These are phyloP conservation scores for Soucietia sequanensis DNA, from an alignment of 805 yeast genomes.

Conservation along the genomic window DNA sequence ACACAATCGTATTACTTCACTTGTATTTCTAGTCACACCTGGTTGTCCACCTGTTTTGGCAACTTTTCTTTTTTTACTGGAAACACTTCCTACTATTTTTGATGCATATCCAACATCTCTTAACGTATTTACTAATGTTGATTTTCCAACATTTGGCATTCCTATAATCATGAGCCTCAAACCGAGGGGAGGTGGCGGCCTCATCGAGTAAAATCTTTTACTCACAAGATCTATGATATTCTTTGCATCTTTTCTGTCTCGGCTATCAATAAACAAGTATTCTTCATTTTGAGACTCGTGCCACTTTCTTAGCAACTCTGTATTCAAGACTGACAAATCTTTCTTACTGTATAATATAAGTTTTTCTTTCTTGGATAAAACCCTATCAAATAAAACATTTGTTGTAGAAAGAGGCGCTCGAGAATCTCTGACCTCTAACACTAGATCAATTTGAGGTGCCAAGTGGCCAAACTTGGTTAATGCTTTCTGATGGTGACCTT, in stretches of 20 bases:
- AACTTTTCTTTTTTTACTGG: slow-evolving; percentile 53
- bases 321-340: slow-evolving; percentile 55
- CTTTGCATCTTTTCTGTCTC: slow-evolving; percentile 48
- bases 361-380: slow-evolving; percentile 53
- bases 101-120: slow-evolving; percentile 43
- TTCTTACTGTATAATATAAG: slow-evolving; percentile 76
- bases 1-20: slow-evolving; percentile 68
- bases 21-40: slow-evolving; percentile 81
- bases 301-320: slow-evolving; percentile 31
- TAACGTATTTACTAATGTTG: slow-evolving; percentile 76
- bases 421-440: slow-evolving; percentile 83
- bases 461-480: slow-evolving; percentile 61
- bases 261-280: slow-evolving; percentile 55
- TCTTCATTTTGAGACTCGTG: slow-evolving; percentile 28
- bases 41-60: slow-evolving; percentile 86
- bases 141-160: slow-evolving; percentile 98
- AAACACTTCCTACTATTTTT: slow-evolving; percentile 21
- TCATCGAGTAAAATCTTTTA: slow-evolving; percentile 42
- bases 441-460: slow-evolving; percentile 77
- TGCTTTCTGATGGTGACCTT: slow-evolving; percentile 88
- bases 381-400: slow-evolving; percentile 72
- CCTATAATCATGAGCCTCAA: slow-evolving; percentile 76
- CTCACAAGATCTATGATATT: slow-evolving; percentile 50
- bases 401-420: slow-evolving; percentile 86
- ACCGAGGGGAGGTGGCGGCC: slow-evolving; percentile 83